Base-by-base conservation (phyloP, 257 asterid genomes). In the Nicotiana tomentosiformis region DNA sequence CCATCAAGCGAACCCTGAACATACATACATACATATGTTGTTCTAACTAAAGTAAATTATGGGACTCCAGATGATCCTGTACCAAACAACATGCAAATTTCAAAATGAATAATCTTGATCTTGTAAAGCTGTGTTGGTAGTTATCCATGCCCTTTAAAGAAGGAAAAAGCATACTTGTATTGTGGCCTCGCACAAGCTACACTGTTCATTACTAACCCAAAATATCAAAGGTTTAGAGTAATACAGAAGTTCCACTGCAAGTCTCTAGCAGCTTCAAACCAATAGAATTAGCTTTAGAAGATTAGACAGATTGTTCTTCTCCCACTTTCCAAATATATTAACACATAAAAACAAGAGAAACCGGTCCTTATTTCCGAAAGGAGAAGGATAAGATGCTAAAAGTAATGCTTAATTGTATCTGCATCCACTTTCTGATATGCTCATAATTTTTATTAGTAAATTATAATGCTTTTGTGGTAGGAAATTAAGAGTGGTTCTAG, bases 221-320 rank as follows among this genome's bases (percentile, higher is more conserved):
- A 57, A 57, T 57, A 57, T 58, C 65, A 58, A 29, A 58, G 65
- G 65, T 58, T 5, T 3, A 58, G 65, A 58, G 5, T 2, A 18
- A 5, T 15, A 5, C 23, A 57, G 23, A 57, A 57, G 5, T 57
- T 57, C 23, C 65, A 58, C 18, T 17, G 3, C 65, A 58, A 58
- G 65, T 58, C 10, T 58, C 65, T 18, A 18, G 10, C 11, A 58
- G 29, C 65, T 58, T 58, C 65, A 58, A 18, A 58, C 29, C 65
- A 58, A 58, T 58, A 58, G 11, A 58, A 58, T 18, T 58, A 58
- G 65, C 46, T n/a, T 68, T 26, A 32, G 14, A 68, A 35, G 77
- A 68, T 33, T 68, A 35, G 56, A 68, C 77, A 68, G 5, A 68
- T 68, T 68, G 77, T 68, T 68, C 77, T 68, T 35, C 77, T 68